Percentiles rank a stretch among this genome's conserved stretches.
Conservation (phyloP, 1,139 yeast genomes). For the Yamadazyma dushanensis region DNA sequence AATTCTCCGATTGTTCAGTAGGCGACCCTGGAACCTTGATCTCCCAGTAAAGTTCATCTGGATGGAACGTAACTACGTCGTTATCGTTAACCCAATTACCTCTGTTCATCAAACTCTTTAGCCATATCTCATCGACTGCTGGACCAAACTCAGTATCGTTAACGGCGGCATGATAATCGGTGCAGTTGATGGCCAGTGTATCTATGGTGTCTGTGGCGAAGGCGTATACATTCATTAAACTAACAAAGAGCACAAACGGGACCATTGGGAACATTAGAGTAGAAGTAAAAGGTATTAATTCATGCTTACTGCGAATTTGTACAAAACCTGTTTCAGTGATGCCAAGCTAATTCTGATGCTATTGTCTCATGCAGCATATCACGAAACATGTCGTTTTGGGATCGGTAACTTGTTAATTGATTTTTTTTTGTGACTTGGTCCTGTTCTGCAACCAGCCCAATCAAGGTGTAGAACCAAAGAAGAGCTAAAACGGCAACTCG, state of each 20-base stretch:
- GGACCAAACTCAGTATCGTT: constrained; percentile 5
- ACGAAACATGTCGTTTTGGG: no score
- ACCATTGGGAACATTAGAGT: constrained; percentile 4
- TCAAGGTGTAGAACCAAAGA: no score
- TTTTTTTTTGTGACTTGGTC: no score
- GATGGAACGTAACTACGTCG: constrained; percentile 4
- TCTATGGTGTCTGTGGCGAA: constrained; percentile 4
- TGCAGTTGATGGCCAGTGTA: constrained; percentile 5
- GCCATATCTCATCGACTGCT: constrained; percentile 5
- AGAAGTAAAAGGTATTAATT: constrained; percentile 4
- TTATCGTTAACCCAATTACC: constrained; percentile 3
- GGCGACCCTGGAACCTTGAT: constrained; percentile 6
- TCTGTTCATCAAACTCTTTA: constrained; percentile 5
- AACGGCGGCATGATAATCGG: constrained; percentile 5
- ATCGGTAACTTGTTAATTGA: no score
- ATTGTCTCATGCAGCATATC: no score
- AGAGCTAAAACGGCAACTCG: no score
- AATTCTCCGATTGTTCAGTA: constrained; percentile 6
- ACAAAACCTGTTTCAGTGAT: no score
- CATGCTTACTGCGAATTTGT: constrained; percentile 4
- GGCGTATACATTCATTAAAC: constrained; percentile 6
- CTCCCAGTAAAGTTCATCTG: constrained; percentile 5
- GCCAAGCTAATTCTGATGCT: no score
- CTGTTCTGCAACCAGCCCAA: no score
- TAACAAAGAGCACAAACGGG: constrained; percentile 5